A percentile compares a stretch with the other conserved stretches of the same genome.
Conservation (phyloP, 805 yeast species). For the Barnettozyma pratensis region DNA sequence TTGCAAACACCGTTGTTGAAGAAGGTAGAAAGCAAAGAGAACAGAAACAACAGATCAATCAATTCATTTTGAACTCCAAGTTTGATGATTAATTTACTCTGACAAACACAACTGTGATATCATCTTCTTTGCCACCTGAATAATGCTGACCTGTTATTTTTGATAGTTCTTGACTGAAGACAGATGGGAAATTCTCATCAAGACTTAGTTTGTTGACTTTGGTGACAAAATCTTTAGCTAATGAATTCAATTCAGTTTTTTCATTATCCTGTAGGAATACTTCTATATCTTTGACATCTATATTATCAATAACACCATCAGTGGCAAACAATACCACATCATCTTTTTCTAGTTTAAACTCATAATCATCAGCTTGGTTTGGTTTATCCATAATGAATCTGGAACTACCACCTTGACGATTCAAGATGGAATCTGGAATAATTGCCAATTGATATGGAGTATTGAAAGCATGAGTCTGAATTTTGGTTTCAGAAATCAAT, state of each 20-base stretch:
- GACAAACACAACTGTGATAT: conserved; percentile 77
- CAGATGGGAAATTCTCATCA: conserved; percentile 73
- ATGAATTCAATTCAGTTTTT: conserved; percentile 33
- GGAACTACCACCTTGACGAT: conserved; percentile 42
- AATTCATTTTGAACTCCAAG: conserved; percentile 40
- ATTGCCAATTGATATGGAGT: conserved; percentile 90
- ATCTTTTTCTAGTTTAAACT: conserved; percentile 58
- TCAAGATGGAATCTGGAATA: conserved; percentile 59
- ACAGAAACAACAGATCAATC: conserved; percentile 54
- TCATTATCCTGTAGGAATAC: conserved; percentile 53
- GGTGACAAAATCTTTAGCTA: conserved; percentile 53
- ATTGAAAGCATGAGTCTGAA: conserved; percentile 83
- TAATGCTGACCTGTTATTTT: conserved; percentile 62
- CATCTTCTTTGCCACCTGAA: conserved; percentile 94
- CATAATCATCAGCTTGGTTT: conserved; percentile 57
- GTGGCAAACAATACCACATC: conserved; percentile 86
- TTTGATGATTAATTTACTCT: conserved; percentile 32
- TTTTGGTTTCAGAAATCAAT: conserved; percentile 59
- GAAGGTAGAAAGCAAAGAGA: conserved; percentile 45
- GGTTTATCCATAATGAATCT: conserved; percentile 72
- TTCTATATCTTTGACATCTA: conserved; percentile 67
- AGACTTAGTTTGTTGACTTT: conserved; percentile 65
- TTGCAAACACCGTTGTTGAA: conserved; percentile 47
- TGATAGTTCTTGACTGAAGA: conserved; percentile 76
- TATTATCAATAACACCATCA: conserved; percentile 90